These are phyloP conservation scores for Candida easanensis DNA, from an alignment of 805 yeast genomes.

Conservation along the genomic window DNA sequence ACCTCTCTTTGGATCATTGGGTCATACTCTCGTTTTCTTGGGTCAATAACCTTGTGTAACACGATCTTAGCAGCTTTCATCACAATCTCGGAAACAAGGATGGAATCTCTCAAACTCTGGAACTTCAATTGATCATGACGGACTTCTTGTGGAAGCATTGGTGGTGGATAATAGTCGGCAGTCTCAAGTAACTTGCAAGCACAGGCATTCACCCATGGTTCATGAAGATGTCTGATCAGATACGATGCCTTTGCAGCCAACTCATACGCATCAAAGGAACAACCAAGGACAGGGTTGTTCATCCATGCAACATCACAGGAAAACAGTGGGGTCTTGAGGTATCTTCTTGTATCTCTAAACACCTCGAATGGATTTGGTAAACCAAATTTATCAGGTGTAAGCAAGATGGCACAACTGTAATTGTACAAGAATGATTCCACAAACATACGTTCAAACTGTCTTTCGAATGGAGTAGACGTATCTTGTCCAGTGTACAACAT, in stretches of 20 bases:
- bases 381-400: slow-evolving; percentile 31
- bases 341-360: slow-evolving; percentile 32
- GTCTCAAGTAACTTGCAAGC: slow-evolving; percentile 20
- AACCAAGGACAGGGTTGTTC: slow-evolving; percentile 41
- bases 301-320: slow-evolving; percentile 39
- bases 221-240: slow-evolving; percentile 19
- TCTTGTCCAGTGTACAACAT: slow-evolving; percentile 1
- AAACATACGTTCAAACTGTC: slow-evolving; percentile 32
- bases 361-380: slow-evolving; percentile 43
- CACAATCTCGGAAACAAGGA: slow-evolving; percentile 20
- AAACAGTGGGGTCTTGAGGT: slow-evolving; percentile 35
- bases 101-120: slow-evolving; percentile 17
- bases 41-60: slow-evolving; percentile 16
- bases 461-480: slow-evolving; percentile 6
- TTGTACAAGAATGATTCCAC: slow-evolving; percentile 44
- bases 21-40: slow-evolving; percentile 6
- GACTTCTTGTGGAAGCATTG: slow-evolving; percentile 21
- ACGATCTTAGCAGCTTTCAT: slow-evolving; percentile 19
- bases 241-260: slow-evolving; percentile 35
- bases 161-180: slow-evolving; percentile 18
- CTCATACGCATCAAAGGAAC: slow-evolving; percentile 35
- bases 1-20: slow-evolving; percentile 16
- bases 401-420: slow-evolving; percentile 37
- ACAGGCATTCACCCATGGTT: slow-evolving; percentile 6
- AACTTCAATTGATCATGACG: slow-evolving; percentile 11